Evolutionary conservation across 306 rosid species (phyloP).

Genomic region (Glycine tomentella): DNA sequence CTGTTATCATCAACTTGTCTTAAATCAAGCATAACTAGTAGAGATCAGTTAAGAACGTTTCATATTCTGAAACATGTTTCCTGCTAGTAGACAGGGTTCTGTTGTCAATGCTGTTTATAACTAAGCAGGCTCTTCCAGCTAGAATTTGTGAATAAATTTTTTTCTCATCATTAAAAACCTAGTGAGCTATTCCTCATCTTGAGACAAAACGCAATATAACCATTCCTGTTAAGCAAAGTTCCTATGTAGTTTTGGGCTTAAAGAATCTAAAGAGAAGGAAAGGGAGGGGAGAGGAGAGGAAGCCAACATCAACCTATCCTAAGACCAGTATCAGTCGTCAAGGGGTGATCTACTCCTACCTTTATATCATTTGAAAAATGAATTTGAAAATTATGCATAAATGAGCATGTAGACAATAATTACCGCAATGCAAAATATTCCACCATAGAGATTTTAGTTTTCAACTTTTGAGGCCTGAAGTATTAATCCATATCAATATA

Average conservation of each 20-base stretch:
- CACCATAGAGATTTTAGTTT: neutral
- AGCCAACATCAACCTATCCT: neutral
- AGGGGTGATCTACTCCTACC: neutral
- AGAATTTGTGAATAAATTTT: neutral
- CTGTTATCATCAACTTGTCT: neutral
- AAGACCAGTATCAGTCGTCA: neutral
- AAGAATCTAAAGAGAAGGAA: neutral
- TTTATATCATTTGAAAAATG: conserved; percentile 19
- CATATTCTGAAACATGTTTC: neutral
- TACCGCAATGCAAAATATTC: neutral
- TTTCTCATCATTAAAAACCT: neutral
- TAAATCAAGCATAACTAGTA: neutral
- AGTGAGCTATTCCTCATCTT: neutral
- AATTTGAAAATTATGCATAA: conserved; percentile 17
- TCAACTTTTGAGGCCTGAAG: conserved; percentile 1
- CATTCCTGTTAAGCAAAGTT: conserved; percentile 3
- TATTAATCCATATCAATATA: neutral
- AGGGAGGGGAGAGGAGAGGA: neutral
- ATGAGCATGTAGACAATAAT: conserved; percentile 6
- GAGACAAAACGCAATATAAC: conserved; percentile 9
- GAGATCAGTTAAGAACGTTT: neutral
- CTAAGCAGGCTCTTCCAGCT: conserved; percentile 17
- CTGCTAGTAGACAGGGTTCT: neutral
- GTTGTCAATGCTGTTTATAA: neutral
- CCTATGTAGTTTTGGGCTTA: neutral